Evolutionary conservation across 140 eudicot genomes (phyloP).

Genomic region (Erigeron philadelphicus): DNA sequence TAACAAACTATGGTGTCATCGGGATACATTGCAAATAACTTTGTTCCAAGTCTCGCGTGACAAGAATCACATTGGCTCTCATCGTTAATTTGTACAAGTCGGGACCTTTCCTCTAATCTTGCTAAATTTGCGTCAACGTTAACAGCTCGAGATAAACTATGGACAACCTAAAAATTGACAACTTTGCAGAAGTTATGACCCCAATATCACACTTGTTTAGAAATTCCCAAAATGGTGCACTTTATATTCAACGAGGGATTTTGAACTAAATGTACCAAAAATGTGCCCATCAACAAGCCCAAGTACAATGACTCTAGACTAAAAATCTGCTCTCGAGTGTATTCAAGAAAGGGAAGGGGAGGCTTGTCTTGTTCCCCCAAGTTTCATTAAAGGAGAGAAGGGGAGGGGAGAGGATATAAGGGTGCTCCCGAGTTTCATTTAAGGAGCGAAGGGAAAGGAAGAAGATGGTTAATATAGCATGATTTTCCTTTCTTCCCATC

Average conservation of each 20-base stretch:
- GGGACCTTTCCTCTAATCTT: conserved; percentile 89
- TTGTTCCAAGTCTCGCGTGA: conserved; percentile 95
- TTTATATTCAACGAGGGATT: background rate
- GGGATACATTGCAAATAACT: conserved; percentile 94
- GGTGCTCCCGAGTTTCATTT: too few relatives aligned
- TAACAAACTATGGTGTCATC: conserved; percentile 93
- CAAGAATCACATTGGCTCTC: conserved; percentile 97
- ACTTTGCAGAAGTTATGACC: conserved; percentile 24
- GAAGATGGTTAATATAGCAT: too few relatives aligned
- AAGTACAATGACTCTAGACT: background rate
- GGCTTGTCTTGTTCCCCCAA: too few relatives aligned
- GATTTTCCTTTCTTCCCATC: too few relatives aligned
- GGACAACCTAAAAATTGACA: conserved; percentile 61
- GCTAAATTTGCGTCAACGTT: conserved; percentile 76
- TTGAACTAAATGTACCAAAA: too few relatives aligned
- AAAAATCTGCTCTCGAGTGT: too few relatives aligned
- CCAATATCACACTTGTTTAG: background rate
- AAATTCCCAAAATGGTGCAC: background rate
- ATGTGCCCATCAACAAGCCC: background rate
- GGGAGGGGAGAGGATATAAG: too few relatives aligned
- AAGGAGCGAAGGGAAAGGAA: too few relatives aligned
- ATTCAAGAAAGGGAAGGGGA: too few relatives aligned
- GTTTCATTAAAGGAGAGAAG: too few relatives aligned
- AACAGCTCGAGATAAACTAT: conserved; percentile 77
- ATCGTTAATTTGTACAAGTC: conserved; percentile 82